Evolutionary conservation across 2,329 filamentous ascomycete species (phyloP), one percentile per base, ranked within the genome.

Genomic region (Botrytis medusae): DNA sequence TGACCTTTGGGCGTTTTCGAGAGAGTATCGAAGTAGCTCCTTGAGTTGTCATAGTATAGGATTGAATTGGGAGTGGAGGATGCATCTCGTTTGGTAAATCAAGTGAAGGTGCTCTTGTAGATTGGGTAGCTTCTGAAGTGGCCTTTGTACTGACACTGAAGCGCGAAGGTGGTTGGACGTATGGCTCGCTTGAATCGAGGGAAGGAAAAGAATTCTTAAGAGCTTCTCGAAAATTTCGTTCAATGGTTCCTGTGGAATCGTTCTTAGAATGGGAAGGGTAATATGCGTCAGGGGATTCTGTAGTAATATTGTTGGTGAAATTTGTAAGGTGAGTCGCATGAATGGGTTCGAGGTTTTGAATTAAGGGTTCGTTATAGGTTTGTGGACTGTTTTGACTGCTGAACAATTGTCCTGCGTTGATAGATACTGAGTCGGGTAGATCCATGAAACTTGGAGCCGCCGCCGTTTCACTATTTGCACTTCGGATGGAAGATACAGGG

Each of bases 111-210:
- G 77, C 77, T 8, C 79, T 75, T 1, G 79, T 78, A 16, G 80
- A 78, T 34, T 62, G 75, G 14, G 77, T 75, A 46, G 75, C 74
- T 70, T 78, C 77, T 16, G 80, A 80, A 20, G 80, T 74, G 3
- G 79, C 78, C 64, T 79, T 78, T 54, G 80, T 81, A 25, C 78
- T 79, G 48, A 80, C 74, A 71, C 79, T 81, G 76, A 81, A 81
- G 44, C 79, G 77, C 4, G 80, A 81, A 18, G 77, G 74, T 25
- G 79, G 80, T 73, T 81, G 77, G 18, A 77, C 73, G 72, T 81
- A 79, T 40, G 76, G 76, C 10, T 79, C 77, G 34, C 74, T 71
- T 32, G 18, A 46, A 69, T 74, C 69, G 16, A 72, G 63, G 18
- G 34, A 60, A 37, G 74, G 64, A 40, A 77, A 73, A 3, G 74